Conservation (phyloP, 1,284 basidiomycete species). For the Irpex sp. region DNA sequence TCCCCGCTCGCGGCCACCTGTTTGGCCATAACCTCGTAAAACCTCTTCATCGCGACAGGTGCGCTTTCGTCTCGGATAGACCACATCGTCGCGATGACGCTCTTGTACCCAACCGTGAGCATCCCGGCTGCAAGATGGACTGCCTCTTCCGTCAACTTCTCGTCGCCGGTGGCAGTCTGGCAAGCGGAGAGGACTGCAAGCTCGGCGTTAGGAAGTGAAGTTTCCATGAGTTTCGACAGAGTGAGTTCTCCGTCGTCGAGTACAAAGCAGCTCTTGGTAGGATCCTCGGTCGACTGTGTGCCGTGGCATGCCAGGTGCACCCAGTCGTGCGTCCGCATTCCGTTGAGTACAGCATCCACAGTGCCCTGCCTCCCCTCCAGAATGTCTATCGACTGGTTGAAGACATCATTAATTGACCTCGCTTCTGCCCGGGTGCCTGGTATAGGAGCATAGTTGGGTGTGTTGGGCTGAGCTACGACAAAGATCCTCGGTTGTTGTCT, state of each 20-base stretch:
- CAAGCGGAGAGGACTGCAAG: neutral
- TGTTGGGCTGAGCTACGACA: neutral
- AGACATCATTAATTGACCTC: neutral
- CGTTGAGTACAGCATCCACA: constrained; percentile 1
- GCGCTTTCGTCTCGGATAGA: neutral
- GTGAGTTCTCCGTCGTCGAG: constrained; percentile 13
- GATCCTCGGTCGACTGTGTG: constrained; percentile 9
- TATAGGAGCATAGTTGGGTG: neutral
- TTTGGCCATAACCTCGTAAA: neutral
- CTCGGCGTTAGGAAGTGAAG: neutral
- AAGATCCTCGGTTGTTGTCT: neutral
- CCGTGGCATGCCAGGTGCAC: constrained; percentile 21
- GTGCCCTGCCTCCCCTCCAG: neutral
- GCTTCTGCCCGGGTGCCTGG: neutral
- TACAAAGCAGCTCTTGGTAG: constrained; percentile 14
- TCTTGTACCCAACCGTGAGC: neutral
- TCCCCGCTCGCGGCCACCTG: neutral
- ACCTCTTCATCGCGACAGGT: neutral
- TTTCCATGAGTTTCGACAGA: constrained; percentile 11
- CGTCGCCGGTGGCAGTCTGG: neutral
- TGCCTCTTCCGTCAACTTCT: neutral
- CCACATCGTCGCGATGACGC: neutral
- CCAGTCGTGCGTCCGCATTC: constrained; percentile 11
- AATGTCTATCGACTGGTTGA: neutral
- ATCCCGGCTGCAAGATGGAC: neutral